Evolutionary conservation across 2,329 filamentous ascomycete species (phyloP).

Genomic region (Diaporthe aspalathi): DNA sequence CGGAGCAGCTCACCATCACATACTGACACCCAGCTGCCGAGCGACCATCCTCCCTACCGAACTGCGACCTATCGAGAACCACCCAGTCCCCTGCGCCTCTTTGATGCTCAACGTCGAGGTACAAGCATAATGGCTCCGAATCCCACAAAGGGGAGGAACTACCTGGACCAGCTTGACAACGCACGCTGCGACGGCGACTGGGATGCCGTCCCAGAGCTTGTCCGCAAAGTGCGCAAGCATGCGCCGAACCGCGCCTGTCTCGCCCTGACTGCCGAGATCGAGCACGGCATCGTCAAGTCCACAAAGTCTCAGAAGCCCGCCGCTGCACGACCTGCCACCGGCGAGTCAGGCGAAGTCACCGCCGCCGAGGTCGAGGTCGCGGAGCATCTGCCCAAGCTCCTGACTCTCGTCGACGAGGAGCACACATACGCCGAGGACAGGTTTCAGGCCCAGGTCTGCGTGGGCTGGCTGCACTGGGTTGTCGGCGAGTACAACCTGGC

Average conservation of each 20-base stretch:
- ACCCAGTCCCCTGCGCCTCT: background rate
- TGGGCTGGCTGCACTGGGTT: conserved; percentile 88
- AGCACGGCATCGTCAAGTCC: conserved; percentile 71
- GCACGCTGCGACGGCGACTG: conserved; percentile 91
- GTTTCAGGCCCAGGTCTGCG: conserved; percentile 84
- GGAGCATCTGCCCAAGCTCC: conserved; percentile 61
- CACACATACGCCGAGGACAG: conserved; percentile 64
- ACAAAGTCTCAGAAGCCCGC: conserved; percentile 55
- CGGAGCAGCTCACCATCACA: conserved; percentile 14
- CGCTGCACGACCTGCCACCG: conserved; percentile 50
- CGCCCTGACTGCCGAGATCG: conserved; percentile 75
- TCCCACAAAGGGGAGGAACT: conserved; percentile 82
- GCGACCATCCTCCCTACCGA: conserved; percentile 12
- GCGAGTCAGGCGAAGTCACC: conserved; percentile 52
- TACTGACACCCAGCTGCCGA: conserved; percentile 11
- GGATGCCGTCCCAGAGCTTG: conserved; percentile 86
- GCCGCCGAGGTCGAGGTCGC: conserved; percentile 59
- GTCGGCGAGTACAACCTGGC: conserved; percentile 75
- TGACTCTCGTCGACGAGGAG: conserved; percentile 69
- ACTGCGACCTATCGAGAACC: conserved; percentile 4
- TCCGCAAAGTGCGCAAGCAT: conserved; percentile 95
- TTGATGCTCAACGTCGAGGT: background rate
- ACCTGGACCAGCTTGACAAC: conserved; percentile 84
- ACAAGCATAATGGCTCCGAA: conserved; percentile 42
- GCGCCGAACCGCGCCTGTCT: conserved; percentile 84